A percentile compares a stretch with the other conserved stretches of the same genome.
Conservation (phyloP, 2,329 filamentous ascomycete species). For the Leptosphaerulina australis region DNA sequence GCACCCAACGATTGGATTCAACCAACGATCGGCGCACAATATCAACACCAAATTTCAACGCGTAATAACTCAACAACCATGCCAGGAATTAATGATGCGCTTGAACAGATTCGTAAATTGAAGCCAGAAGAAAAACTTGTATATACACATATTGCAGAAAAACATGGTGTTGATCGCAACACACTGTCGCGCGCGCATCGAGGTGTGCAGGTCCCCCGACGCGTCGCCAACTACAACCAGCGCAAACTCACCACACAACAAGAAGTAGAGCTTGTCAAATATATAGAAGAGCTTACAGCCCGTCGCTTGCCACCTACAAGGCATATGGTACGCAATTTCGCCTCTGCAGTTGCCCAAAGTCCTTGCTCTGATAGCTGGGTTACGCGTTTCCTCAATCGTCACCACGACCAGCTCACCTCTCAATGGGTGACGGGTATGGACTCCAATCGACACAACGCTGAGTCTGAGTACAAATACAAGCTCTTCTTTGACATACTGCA, state of each 20-base stretch:
- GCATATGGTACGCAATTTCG: constrained; percentile 13
- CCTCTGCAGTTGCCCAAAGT: constrained; percentile 17
- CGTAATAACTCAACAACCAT: neutral
- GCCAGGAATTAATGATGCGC: neutral
- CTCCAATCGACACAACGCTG: constrained; percentile 22
- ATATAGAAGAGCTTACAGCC: constrained; percentile 23
- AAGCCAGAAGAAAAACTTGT: neutral
- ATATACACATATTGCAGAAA: neutral
- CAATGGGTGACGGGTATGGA: constrained; percentile 25
- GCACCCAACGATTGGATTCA: neutral
- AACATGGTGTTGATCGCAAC: neutral
- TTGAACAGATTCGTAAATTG: neutral
- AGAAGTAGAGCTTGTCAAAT: constrained; percentile 23
- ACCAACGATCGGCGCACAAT: neutral
- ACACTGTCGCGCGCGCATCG: neutral
- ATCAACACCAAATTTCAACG: neutral
- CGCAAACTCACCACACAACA: constrained; percentile 6
- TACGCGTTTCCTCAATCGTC: constrained; percentile 20
- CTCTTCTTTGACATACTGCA: neutral
- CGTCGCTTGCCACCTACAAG: constrained; percentile 22
- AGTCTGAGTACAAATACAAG: constrained; percentile 6
- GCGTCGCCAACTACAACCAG: neutral
- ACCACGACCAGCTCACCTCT: constrained; percentile 16
- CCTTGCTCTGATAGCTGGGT: constrained; percentile 21
- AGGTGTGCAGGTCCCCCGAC: neutral